These are phyloP conservation scores for Pseudozyma flocculosa DNA, from an alignment of 1,284 basidiomycete genomes.

Conservation along the genomic window DNA sequence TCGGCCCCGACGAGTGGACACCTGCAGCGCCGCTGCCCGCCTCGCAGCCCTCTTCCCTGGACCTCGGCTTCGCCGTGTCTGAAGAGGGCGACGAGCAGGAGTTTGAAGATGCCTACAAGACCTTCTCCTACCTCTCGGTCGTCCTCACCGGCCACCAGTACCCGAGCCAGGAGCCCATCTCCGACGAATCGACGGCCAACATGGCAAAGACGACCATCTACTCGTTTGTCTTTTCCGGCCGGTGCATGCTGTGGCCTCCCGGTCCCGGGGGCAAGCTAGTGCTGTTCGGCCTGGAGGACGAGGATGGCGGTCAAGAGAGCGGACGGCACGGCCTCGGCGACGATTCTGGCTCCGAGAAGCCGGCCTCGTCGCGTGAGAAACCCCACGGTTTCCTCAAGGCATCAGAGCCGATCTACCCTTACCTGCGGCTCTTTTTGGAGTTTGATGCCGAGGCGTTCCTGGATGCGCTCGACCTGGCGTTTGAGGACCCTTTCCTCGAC, in stretches of 20 bases:
- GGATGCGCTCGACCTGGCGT: slow-evolving; percentile 88
- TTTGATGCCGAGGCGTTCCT: slow-evolving; percentile 95
- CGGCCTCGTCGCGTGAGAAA: no score
- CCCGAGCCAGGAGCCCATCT: slow-evolving; percentile 75
- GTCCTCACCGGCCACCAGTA: slow-evolving; percentile 82
- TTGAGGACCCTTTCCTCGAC: slow-evolving; percentile 89
- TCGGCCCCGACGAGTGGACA: no score
- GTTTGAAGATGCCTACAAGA: slow-evolving; percentile 76
- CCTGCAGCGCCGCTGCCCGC: no score
- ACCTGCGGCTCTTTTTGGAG: slow-evolving; percentile 76
- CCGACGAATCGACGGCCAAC: slow-evolving; percentile 59
- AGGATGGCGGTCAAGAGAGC: slow-evolving; percentile 63
- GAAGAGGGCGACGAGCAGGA: slow-evolving; percentile 30
- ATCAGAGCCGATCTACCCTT: slow-evolving; percentile 72
- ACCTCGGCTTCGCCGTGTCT: background rate
- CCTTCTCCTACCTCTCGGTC: slow-evolving; percentile 87
- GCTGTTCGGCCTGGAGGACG: slow-evolving; percentile 60
- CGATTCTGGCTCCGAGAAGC: no score
- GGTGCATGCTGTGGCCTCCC: slow-evolving; percentile 75
- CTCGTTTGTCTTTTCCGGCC: slow-evolving; percentile 76
- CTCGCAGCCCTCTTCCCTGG: background rate
- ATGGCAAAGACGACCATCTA: slow-evolving; percentile 64
- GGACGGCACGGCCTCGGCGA: no score
- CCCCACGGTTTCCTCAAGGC: no score
- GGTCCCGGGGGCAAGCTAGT: slow-evolving; percentile 72